Percentiles rank a stretch among this genome's conserved stretches.
Evolutionary conservation across 1,139 yeast species (phyloP).

Genomic region (Torulaspora globosa): DNA sequence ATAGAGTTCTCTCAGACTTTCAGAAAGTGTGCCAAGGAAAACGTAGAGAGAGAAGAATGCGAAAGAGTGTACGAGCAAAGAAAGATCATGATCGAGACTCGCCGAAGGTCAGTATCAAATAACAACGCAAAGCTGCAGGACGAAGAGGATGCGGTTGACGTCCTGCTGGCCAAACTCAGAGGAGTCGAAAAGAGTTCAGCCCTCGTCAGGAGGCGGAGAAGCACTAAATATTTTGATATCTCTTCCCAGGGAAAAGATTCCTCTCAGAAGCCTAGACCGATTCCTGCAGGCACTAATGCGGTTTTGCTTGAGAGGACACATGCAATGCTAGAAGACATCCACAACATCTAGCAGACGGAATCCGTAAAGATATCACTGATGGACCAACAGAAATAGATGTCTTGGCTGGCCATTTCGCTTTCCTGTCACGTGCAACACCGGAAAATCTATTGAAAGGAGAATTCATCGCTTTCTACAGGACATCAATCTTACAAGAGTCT

Average conservation of each 20-base stretch:
- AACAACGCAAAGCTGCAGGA: conserved; percentile 19
- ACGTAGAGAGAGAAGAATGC: conserved; percentile 75
- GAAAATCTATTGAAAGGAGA: conserved; percentile 7
- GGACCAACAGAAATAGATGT: conserved; percentile 5
- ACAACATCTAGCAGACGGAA: conserved; percentile 13
- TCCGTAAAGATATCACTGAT: neutral
- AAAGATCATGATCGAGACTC: conserved; percentile 55
- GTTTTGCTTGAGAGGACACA: conserved; percentile 19
- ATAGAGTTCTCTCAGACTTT: conserved; percentile 70
- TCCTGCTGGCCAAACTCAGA: conserved; percentile 28
- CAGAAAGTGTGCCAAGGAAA: conserved; percentile 72
- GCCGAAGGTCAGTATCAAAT: conserved; percentile 28
- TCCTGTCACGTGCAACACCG: neutral
- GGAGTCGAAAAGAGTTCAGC: conserved; percentile 22
- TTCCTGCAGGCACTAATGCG: conserved; percentile 8
- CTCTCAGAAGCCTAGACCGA: conserved; percentile 1
- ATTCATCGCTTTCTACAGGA: conserved; percentile 3
- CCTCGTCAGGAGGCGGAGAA: conserved; percentile 22
- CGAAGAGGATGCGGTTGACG: conserved; percentile 28
- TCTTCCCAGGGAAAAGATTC: conserved; percentile 1
- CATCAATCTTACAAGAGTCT: neutral
- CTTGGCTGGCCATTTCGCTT: conserved; percentile 4
- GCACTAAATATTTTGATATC: conserved; percentile 11
- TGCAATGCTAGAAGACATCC: conserved; percentile 21
- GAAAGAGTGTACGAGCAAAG: conserved; percentile 66